Conservation (phyloP, 495 filamentous ascomycete genomes). For the Penicillium daleae region DNA sequence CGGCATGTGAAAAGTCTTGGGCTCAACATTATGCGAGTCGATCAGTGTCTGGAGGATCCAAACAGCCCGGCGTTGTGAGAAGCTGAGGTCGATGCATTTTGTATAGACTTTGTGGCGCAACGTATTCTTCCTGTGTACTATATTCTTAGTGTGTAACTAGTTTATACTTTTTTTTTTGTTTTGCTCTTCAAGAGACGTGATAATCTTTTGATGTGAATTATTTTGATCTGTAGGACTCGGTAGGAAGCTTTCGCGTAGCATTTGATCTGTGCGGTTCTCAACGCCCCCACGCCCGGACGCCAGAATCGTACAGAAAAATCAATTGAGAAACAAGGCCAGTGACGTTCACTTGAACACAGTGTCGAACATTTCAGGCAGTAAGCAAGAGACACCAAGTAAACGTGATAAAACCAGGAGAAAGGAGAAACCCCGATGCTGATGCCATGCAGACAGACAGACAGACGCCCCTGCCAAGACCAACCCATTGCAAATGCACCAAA, state of each 20-base stretch:
- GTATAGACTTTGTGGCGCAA: not conserved
- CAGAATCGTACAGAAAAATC: too few relatives aligned
- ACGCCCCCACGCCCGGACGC: too few relatives aligned
- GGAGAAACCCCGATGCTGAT: conserved; percentile 2
- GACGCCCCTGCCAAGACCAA: conserved; percentile 6
- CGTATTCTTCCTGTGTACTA: not conserved
- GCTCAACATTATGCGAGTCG: conserved; percentile 74
- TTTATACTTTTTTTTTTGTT: not conserved
- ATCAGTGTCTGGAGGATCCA: conserved; percentile 78
- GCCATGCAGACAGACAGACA: conserved; percentile 18
- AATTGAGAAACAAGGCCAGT: too few relatives aligned
- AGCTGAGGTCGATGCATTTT: not conserved
- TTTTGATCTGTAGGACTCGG: too few relatives aligned
- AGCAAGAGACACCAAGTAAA: not conserved
- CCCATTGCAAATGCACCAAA: conserved; percentile 9
- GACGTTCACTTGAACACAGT: too few relatives aligned
- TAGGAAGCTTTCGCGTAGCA: too few relatives aligned
- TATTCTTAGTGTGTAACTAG: conserved; percentile 15
- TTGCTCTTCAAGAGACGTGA: not conserved
- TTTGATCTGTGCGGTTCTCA: too few relatives aligned
- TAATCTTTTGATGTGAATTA: too few relatives aligned
- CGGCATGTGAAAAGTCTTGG: conserved; percentile 66
- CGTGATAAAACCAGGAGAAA: not conserved
- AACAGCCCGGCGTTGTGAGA: conserved; percentile 59
- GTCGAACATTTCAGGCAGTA: too few relatives aligned